These are phyloP conservation scores for Populus hybrid DNA, from an alignment of 441 rosid species.

Conservation along the genomic window DNA sequence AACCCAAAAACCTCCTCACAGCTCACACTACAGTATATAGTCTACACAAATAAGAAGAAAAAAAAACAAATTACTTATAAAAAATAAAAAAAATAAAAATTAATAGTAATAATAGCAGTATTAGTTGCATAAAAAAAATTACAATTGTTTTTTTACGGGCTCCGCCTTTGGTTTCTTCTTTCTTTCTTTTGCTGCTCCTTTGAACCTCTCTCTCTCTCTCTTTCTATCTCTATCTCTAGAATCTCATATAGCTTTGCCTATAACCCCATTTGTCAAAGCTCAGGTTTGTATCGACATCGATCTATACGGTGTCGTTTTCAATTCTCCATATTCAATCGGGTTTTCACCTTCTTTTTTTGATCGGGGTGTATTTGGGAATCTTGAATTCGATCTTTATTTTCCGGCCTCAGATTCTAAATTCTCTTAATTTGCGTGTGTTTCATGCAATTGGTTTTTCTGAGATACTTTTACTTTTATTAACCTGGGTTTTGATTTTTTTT, in stretches of 20 bases:
- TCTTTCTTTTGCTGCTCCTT: too few relatives aligned
- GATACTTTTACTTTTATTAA: slow-evolving; percentile 4
- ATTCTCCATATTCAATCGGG: not conserved
- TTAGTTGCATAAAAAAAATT: too few relatives aligned
- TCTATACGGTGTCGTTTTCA: slow-evolving; percentile 24
- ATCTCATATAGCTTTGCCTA: slow-evolving; percentile 34
- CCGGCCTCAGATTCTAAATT: slow-evolving; percentile 1
- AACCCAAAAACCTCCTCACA: not conserved
- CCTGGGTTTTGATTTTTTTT: slow-evolving; percentile 9
- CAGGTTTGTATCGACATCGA: slow-evolving; percentile 45
- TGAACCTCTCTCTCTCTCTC: not conserved
- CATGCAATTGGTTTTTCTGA: slow-evolving; percentile 23
- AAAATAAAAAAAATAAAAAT: too few relatives aligned
- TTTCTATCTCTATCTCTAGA: slow-evolving; percentile 31
- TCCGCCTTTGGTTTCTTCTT: too few relatives aligned
- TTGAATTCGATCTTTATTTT: slow-evolving; percentile 24
- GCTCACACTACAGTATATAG: not conserved
- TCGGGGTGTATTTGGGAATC: slow-evolving; percentile 36
- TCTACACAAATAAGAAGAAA: not conserved
- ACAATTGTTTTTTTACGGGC: too few relatives aligned
- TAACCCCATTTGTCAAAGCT: slow-evolving; percentile 29
- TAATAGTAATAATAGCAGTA: too few relatives aligned
- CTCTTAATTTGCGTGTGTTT: slow-evolving; percentile 21
- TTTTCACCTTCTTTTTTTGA: slow-evolving; percentile 34
- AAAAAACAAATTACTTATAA: not conserved